Percentiles rank a stretch among this genome's conserved stretches.
These are phyloP conservation scores for Colletotrichum limetticola DNA, from an alignment of 2,329 filamentous ascomycete species.

Conservation along the genomic window DNA sequence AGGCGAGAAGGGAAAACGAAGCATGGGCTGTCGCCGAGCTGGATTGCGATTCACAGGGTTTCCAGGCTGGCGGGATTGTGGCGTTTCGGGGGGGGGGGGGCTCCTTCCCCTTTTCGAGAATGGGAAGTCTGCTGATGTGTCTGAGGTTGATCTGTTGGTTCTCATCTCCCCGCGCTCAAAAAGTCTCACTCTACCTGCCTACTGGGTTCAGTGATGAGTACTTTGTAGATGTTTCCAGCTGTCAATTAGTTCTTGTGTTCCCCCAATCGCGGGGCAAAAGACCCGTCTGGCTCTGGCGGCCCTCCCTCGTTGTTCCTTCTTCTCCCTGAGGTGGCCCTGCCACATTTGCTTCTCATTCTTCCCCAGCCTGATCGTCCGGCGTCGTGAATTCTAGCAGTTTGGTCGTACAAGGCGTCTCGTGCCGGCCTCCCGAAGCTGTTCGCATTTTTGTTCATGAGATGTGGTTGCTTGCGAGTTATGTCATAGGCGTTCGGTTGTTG, in stretches of 20 bases:
- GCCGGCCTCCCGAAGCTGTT: conserved; percentile 2
- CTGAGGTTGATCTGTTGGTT: neutral
- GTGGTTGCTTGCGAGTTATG: conserved; percentile 13
- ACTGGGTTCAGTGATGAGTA: neutral
- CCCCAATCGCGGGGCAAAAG: conserved; percentile 4
- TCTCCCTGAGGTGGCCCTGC: neutral
- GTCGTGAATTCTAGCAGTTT: conserved; percentile 14
- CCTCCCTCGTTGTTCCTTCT: neutral
- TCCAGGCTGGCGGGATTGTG: conserved; percentile 20
- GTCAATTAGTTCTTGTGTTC: conserved; percentile 9
- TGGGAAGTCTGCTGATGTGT: neutral
- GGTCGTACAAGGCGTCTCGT: conserved; percentile 20
- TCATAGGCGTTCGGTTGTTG: conserved; percentile 21
- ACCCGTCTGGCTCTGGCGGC: neutral
- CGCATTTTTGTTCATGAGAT: conserved; percentile 18
- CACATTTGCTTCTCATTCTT: conserved; percentile 1
- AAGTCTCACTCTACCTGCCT: neutral
- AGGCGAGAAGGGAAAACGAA: conserved; percentile 12
- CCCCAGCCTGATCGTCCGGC: neutral
- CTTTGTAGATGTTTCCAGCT: neutral
- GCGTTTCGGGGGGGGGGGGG: conserved; percentile 7
- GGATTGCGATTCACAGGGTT: conserved; percentile 13
- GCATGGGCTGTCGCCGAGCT: conserved; percentile 1
- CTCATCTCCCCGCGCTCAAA: neutral
- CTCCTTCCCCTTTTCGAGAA: neutral